A percentile compares a stretch with the other conserved stretches of the same genome.
Conservation (phyloP, 192 early-diverging fungal species). For the Coemansia sp. region DNA sequence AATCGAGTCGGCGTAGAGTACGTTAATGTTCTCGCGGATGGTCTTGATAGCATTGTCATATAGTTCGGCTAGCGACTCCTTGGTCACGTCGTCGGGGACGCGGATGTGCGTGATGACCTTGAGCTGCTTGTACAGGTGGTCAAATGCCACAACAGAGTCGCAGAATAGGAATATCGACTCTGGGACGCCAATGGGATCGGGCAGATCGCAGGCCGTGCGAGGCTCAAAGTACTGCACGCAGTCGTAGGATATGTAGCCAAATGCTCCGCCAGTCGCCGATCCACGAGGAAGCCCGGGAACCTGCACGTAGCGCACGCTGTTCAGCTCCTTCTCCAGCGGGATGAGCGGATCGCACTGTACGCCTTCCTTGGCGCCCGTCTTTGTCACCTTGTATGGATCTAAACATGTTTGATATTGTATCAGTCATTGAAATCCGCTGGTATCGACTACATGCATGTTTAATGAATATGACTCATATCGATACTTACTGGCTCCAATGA, state of each 20-base stretch:
- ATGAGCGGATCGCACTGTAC: constrained; percentile 84
- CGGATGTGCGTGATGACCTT: constrained; percentile 92
- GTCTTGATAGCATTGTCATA: constrained; percentile 73
- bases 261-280: constrained; percentile 77
- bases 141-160: constrained; percentile 95
- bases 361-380: constrained; percentile 71
- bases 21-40: constrained; percentile 68
- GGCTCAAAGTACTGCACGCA: constrained; percentile 99
- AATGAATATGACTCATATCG: constrained; percentile 19
- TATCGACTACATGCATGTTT: neutral
- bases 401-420: constrained; percentile 8
- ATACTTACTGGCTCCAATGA: constrained; percentile 81
- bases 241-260: constrained; percentile 98
- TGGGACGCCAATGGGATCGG: constrained; percentile 87
- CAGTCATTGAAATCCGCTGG: neutral
- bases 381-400: constrained; percentile 88
- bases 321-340: constrained; percentile 85
- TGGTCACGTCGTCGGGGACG: constrained; percentile 61
- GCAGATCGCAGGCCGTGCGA: constrained; percentile 73
- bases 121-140: constrained; percentile 89
- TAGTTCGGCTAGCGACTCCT: constrained; percentile 57
- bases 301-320: constrained; percentile 71
- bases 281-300: constrained; percentile 78
- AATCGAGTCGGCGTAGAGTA: constrained; percentile 71
- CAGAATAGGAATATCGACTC: constrained; percentile 94